Conservation (phyloP, 805 yeast genomes). For the Ogataea ganodermae region DNA sequence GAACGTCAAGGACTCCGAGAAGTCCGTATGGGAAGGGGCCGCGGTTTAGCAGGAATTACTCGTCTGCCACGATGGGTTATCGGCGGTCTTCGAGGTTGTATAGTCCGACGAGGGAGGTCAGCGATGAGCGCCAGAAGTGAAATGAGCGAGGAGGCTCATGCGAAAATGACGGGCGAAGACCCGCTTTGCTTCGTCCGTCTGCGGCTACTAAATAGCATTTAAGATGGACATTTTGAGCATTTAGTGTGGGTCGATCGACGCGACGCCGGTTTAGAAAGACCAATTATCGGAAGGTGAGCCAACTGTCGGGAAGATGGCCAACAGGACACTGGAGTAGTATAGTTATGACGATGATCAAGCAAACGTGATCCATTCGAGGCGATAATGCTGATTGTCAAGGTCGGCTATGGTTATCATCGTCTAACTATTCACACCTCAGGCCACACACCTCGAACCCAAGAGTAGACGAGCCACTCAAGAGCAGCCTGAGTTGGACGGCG, state of each 20-base stretch:
- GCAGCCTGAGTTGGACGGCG: too few species aligned
- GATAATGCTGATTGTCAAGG: too few species aligned
- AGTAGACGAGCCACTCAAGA: too few species aligned
- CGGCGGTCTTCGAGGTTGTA: constrained; percentile 19
- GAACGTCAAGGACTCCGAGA: constrained; percentile 24
- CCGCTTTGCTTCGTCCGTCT: background rate
- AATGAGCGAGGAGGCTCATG: background rate
- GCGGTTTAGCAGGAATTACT: constrained; percentile 22
- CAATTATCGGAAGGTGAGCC: too few species aligned
- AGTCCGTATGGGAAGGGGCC: constrained; percentile 23
- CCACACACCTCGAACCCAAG: too few species aligned
- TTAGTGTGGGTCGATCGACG: background rate
- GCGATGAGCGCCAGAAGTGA: background rate
- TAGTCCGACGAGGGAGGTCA: constrained; percentile 19
- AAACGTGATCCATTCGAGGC: too few species aligned
- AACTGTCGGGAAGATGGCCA: too few species aligned
- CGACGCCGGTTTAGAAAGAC: too few species aligned
- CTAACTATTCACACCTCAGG: too few species aligned
- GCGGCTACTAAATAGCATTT: background rate
- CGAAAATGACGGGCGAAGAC: background rate
- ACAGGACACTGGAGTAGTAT: too few species aligned
- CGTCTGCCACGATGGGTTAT: constrained; percentile 12
- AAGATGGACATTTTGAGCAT: background rate
- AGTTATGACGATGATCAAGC: too few species aligned
- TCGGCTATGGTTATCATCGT: too few species aligned